Percentiles rank a stretch among this genome's conserved stretches.
These are phyloP conservation scores for Cornus suecica DNA, from an alignment of 148 eudicot genomes.

Conservation along the genomic window DNA sequence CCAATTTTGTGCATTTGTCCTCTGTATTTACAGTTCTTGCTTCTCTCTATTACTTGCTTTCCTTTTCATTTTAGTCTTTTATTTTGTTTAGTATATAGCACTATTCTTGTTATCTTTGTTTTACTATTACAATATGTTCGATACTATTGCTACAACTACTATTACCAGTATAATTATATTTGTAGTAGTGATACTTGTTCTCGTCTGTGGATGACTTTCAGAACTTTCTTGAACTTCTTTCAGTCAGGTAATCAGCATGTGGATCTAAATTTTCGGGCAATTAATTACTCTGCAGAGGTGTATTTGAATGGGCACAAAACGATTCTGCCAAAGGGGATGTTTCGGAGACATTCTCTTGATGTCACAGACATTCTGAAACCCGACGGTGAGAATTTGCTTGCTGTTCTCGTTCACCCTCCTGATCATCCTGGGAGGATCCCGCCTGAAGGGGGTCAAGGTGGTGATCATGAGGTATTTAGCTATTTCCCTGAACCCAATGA, in stretches of 20 bases:
- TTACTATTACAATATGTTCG: background rate
- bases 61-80: background rate
- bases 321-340: constrained; percentile 90
- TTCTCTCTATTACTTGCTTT: background rate
- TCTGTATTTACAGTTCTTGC: background rate
- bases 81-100: background rate
- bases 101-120: background rate
- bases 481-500: constrained; percentile 1
- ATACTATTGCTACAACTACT: too few species aligned
- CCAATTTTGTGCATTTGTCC: background rate
- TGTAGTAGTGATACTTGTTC: background rate
- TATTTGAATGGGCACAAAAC: constrained; percentile 86
- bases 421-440: constrained; percentile 96
- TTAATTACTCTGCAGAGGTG: constrained; percentile 90
- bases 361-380: constrained; percentile 70
- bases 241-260: constrained; percentile 75
- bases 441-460: constrained; percentile 90
- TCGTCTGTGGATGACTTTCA: background rate
- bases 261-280: constrained; percentile 85
- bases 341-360: constrained; percentile 85
- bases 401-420: constrained; percentile 93
- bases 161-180: background rate
- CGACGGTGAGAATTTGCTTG: constrained; percentile 75
- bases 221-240: constrained; percentile 10
- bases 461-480: constrained; percentile 85